These are phyloP conservation scores for Anthracocystis walkeri DNA, from an alignment of 1,284 basidiomycete species.

Conservation along the genomic window DNA sequence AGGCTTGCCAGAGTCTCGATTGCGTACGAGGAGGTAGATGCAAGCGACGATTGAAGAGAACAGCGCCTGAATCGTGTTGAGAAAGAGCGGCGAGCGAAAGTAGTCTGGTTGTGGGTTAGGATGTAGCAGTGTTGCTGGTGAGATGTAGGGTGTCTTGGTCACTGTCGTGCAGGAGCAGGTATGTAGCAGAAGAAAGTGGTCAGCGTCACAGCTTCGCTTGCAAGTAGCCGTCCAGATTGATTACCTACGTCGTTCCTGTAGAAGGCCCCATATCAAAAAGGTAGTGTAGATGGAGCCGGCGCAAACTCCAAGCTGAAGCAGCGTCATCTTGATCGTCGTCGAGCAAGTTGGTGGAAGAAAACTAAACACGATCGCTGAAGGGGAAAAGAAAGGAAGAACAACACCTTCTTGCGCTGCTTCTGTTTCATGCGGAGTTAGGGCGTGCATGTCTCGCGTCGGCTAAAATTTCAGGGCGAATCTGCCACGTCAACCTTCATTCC, in stretches of 20 bases:
- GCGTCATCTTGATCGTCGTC: slow-evolving; percentile 25
- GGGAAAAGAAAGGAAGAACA: slow-evolving; percentile 12
- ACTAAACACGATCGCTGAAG: neutral
- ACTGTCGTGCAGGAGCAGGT: slow-evolving; percentile 26
- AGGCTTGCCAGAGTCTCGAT: slow-evolving; percentile 56
- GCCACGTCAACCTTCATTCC: slow-evolving; percentile 6
- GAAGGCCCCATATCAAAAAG: slow-evolving; percentile 68
- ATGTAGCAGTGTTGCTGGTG: slow-evolving; percentile 47
- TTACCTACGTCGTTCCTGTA: slow-evolving; percentile 63
- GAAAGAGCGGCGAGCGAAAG: slow-evolving; percentile 87
- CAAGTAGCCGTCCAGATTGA: neutral
- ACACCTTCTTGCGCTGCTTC: slow-evolving; percentile 5
- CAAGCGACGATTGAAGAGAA: slow-evolving; percentile 83
- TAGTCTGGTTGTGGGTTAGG: slow-evolving; percentile 55
- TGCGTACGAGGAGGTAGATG: slow-evolving; percentile 80
- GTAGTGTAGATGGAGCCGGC: slow-evolving; percentile 65
- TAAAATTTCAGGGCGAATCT: slow-evolving; percentile 5
- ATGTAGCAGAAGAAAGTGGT: neutral
- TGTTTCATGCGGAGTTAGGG: neutral
- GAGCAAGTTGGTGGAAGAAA: neutral
- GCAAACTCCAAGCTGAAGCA: slow-evolving; percentile 59
- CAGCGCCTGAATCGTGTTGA: slow-evolving; percentile 87
- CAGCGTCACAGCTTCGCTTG: neutral
- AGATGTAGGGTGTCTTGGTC: slow-evolving; percentile 63
- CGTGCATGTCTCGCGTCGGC: neutral